Conservation (phyloP, 2,329 filamentous ascomycete genomes). For the Fusarium equiseti region DNA sequence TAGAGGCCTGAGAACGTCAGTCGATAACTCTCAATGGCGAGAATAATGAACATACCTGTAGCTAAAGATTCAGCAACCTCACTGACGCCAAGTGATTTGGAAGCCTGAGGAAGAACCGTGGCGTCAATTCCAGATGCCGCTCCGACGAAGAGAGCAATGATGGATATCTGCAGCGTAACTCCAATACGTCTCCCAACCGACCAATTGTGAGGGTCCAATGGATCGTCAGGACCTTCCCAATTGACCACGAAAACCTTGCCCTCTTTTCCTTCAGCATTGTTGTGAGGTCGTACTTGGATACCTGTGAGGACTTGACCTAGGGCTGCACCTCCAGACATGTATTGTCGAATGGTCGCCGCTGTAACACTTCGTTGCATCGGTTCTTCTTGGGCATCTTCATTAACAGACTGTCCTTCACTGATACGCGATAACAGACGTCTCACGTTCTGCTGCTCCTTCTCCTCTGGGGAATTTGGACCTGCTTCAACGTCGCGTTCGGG, state of each 20-base stretch:
- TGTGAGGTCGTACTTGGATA: conserved; percentile 48
- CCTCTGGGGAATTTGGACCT: accelerated
- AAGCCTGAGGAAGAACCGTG: conserved; percentile 59
- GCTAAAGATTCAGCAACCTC: conserved; percentile 63
- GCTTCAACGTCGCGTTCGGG: not conserved
- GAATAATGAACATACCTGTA: conserved; percentile 49
- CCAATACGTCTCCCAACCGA: conserved; percentile 52
- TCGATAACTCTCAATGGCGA: accelerated
- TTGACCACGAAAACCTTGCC: conserved; percentile 51
- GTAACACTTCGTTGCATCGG: conserved; percentile 12
- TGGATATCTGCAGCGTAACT: conserved; percentile 57
- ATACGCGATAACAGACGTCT: not conserved
- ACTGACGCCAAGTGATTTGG: conserved; percentile 60
- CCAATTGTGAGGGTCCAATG: conserved; percentile 61
- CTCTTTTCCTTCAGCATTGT: conserved; percentile 35
- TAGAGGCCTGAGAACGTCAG: conserved; percentile 41
- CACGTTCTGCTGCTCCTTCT: not conserved
- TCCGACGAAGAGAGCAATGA: conserved; percentile 63
- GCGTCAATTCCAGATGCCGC: conserved; percentile 66
- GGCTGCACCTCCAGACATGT: conserved; percentile 25
- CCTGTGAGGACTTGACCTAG: conserved; percentile 50
- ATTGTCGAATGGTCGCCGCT: conserved; percentile 20
- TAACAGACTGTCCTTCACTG: not conserved
- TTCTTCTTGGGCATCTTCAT: not conserved
- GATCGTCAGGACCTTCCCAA: conserved; percentile 53